These are phyloP conservation scores for Pseudocercospora macadamiae DNA, from an alignment of 2,329 filamentous ascomycete genomes.

Conservation along the genomic window DNA sequence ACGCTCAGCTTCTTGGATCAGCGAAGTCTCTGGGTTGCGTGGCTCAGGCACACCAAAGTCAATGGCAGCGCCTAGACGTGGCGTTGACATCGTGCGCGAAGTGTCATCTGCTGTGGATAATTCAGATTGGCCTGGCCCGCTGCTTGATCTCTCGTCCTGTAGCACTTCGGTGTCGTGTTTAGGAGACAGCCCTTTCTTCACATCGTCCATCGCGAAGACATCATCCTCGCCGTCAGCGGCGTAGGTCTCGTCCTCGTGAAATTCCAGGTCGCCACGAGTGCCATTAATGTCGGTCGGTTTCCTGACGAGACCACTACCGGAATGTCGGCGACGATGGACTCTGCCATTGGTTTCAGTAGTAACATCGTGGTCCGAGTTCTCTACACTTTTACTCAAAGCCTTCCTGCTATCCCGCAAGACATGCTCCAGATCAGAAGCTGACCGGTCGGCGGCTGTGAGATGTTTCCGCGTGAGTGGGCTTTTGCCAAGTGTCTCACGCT, in stretches of 20 bases:
- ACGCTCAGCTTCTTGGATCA: conserved; percentile 57
- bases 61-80: conserved; percentile 36
- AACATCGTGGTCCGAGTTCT: conserved; percentile 27
- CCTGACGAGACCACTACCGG: conserved; percentile 79
- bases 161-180: background rate
- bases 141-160: background rate
- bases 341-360: conserved; percentile 1
- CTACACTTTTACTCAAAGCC: conserved; percentile 36
- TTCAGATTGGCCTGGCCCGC: too few species aligned
- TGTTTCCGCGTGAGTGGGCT: conserved; percentile 42
- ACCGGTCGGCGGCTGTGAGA: conserved; percentile 23
- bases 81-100: conserved; percentile 4
- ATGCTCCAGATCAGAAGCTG: conserved; percentile 30
- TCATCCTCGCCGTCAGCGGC: conserved; percentile 75
- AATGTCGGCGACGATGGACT: conserved; percentile 69
- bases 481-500: conserved; percentile 46
- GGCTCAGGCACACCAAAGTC: conserved; percentile 32
- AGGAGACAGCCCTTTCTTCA: conserved; percentile 29
- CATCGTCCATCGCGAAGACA: conserved; percentile 69
- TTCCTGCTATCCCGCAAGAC: conserved; percentile 25
- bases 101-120: conserved; percentile 4
- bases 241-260: conserved; percentile 80
- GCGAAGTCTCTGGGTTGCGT: conserved; percentile 50
- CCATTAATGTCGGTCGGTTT: conserved; percentile 67
- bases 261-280: conserved; percentile 78